Conservation (phyloP, 1,284 basidiomycete species). For the Leccinum discolor region DNA sequence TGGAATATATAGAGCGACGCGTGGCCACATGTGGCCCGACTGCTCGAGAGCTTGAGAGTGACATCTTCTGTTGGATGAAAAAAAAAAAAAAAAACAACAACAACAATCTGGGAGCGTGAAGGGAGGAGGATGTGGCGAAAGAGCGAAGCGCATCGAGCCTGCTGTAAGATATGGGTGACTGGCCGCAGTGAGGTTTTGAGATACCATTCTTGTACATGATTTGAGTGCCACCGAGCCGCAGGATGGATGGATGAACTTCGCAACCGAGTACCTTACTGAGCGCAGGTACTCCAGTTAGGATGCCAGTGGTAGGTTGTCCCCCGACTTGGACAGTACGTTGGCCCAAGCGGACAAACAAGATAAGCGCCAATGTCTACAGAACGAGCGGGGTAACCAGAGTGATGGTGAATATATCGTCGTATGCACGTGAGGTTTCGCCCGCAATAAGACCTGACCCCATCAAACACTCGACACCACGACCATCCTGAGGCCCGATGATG, state of each 20-base stretch:
- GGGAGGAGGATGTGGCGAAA: too few species aligned
- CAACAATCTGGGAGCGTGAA: too few species aligned
- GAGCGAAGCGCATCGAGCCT: too few species aligned
- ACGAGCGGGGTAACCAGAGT: conserved; percentile 94
- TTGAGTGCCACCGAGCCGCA: conserved; percentile 98
- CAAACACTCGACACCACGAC: conserved; percentile 97
- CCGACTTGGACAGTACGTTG: conserved; percentile 99
- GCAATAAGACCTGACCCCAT: conserved; percentile 98
- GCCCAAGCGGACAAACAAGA: conserved; percentile 87
- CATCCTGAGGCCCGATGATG: conserved; percentile 95
- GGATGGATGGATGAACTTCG: conserved; percentile 95
- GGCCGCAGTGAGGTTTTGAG: conserved; percentile 89
- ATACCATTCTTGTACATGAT: conserved; percentile 99
- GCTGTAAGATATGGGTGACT: conserved; percentile 89
- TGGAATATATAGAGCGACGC: background rate
- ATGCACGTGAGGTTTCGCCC: conserved; percentile 97
- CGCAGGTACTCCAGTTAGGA: conserved; percentile 95
- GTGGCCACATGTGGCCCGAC: conserved; percentile 29
- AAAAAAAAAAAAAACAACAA: conserved; percentile 18
- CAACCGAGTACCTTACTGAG: conserved; percentile 99
- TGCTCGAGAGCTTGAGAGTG: conserved; percentile 16
- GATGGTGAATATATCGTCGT: conserved; percentile 99
- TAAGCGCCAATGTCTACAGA: conserved; percentile 99
- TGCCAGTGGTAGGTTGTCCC: conserved; percentile 83
- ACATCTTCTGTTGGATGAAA: conserved; percentile 29